phyloP scores from a whole-genome alignment of 148 eudicot genomes.

The Vaccinium darrowii region DNA sequence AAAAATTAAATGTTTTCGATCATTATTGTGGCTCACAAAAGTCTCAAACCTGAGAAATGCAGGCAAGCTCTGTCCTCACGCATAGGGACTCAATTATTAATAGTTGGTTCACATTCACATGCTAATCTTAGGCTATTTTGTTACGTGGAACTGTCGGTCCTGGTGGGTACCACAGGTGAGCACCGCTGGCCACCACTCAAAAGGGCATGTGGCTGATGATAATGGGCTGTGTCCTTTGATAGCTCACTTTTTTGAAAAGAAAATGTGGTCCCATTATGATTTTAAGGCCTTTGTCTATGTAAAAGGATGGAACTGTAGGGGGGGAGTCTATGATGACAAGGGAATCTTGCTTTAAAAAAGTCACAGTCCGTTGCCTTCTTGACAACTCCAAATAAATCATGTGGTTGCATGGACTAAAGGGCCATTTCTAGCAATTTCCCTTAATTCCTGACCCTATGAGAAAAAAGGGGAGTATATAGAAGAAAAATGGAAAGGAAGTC shows the following conservation, averaged over 20 bases:
- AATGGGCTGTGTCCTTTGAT: slow-evolving; percentile 1
- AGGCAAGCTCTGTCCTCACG: neutral
- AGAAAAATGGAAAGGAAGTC: neutral
- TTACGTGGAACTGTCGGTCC: neutral
- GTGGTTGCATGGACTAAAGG: neutral
- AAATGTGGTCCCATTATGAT: neutral
- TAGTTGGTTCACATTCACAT: neutral
- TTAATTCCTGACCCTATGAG: neutral
- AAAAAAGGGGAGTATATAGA: neutral
- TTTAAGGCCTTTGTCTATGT: neutral
- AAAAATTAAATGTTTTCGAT: too few relatives aligned
- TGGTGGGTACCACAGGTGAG: neutral
- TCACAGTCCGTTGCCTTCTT: neutral
- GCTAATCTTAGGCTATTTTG: neutral
- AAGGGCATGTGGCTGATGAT: neutral
- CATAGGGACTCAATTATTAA: neutral
- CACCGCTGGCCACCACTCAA: slow-evolving; percentile 6
- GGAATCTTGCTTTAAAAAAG: neutral
- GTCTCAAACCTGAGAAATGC: neutral
- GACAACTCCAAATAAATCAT: neutral
- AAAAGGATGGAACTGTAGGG: neutral
- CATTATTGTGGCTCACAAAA: neutral
- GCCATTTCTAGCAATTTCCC: neutral
- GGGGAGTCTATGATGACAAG: neutral
- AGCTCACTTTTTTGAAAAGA: neutral